phyloP scores from a whole-genome alignment of 1,139 yeast genomes.

The Blastobotrys malaysiensis region DNA sequence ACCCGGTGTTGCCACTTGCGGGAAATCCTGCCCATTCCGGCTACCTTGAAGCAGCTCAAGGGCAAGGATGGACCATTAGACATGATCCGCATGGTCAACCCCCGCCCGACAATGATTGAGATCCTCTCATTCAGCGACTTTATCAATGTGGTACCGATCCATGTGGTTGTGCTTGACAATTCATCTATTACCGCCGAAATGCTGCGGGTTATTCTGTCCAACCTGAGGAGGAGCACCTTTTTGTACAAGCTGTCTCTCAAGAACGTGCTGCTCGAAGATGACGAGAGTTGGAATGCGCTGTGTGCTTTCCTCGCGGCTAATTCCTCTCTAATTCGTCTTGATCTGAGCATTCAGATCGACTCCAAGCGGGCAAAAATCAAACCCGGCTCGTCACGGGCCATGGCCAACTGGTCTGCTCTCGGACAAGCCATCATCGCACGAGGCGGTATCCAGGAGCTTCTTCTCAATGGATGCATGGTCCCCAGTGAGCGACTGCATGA shows the following conservation, averaged over 20 bases:
- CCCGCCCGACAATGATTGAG: constrained; percentile 87
- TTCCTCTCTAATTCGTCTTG: constrained; percentile 57
- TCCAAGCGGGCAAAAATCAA: constrained; percentile 12
- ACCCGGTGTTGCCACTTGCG: constrained; percentile 91
- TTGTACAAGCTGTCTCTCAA: constrained; percentile 71
- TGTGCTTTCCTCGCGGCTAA: constrained; percentile 67
- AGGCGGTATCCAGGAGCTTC: constrained; percentile 77
- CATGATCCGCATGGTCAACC: constrained; percentile 73
- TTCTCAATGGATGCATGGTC: constrained; percentile 73
- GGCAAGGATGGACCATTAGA: constrained; percentile 71
- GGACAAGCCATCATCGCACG: constrained; percentile 51
- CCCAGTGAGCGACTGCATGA: constrained; percentile 40
- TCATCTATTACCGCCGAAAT: constrained; percentile 75
- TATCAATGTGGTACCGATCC: constrained; percentile 75
- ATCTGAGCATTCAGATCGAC: constrained; percentile 39
- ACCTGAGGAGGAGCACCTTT: constrained; percentile 51
- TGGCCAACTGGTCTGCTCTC: constrained; percentile 74
- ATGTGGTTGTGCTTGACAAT: constrained; percentile 74
- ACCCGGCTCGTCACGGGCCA: constrained; percentile 42
- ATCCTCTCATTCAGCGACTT: constrained; percentile 85
- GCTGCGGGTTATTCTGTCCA: constrained; percentile 63
- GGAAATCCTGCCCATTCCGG: constrained; percentile 89
- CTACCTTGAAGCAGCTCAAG: constrained; percentile 78
- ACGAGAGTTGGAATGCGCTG: constrained; percentile 63
- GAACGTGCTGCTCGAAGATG: constrained; percentile 64